Evolutionary conservation across 2,329 filamentous ascomycete species (phyloP), one percentile per base, ranked within the genome.

Genomic region (Talaromyces sp.): DNA sequence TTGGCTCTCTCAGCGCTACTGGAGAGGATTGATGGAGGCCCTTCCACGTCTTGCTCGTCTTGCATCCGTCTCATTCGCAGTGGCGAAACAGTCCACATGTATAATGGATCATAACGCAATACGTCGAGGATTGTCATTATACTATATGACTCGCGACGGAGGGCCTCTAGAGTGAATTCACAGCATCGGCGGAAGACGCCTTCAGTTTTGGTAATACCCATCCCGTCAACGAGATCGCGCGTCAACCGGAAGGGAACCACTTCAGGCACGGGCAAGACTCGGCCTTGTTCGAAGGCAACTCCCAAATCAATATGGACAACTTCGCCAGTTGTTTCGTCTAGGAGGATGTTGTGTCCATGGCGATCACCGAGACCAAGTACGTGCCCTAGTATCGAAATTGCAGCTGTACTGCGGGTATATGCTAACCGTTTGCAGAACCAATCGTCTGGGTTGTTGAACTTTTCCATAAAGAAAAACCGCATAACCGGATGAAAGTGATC

Each of bases 91-190:
- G 92, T 94, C 95, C 95, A 99, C 67, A 89, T 95, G 77, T 98
- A 96, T 67, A 99, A 81, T 1, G 95, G 96, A 82, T 99, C 95
- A 78, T 97, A 98, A n/a, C 96, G 90, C 66, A 99, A 82, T 24
- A 99, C 96, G 74, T 99, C 96, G 22, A 99, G 87, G 62, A 99
- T 93, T 0, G 95, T 98, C 93, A 97, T 98, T 80, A 99, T 99
- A 52, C 90, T 93, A 75, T 97, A 96, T 13, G 91, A 91, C 76
- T 99, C 95, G 72, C 96, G 91, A n/a, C 95, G 89, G 41, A 99
- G 82, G 1, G 96, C 93, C 68, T 97, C 93, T 37, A 99, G 86
- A 0, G 93, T 98, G 75, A 98, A 98, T 75, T 99, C 96, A 76
- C 95, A 99, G 79, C 94, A 98, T n/a, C 96, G 88, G 8, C 95